Conservation (phyloP, 2,329 filamentous ascomycete species). For the Mycocentrospora acerina region DNA sequence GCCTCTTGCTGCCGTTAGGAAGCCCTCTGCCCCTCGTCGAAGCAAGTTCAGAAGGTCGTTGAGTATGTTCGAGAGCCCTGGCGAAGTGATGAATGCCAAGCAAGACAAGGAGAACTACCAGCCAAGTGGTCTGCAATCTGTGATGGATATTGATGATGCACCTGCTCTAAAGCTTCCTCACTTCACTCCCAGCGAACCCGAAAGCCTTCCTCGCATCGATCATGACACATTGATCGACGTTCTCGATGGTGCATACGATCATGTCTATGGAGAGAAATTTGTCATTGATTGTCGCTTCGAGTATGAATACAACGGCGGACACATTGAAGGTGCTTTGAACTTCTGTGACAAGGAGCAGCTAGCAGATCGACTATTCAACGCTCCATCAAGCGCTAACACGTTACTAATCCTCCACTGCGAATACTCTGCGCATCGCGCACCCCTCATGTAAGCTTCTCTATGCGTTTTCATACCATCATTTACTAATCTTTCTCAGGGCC, state of each 20-base stretch:
- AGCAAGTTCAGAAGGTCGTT: conserved; percentile 79
- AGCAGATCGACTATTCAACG: conserved; percentile 71
- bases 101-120: conserved; percentile 66
- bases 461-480: not conserved
- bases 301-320: conserved; percentile 96
- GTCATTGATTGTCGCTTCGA: conserved; percentile 97
- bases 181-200: conserved; percentile 78
- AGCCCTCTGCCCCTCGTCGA: conserved; percentile 62
- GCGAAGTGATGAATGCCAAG: conserved; percentile 73
- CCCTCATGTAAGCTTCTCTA: conserved; percentile 67
- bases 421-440: conserved; percentile 94
- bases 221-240: conserved; percentile 81
- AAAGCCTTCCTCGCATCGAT: conserved; percentile 85
- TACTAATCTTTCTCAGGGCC: conserved; percentile 54
- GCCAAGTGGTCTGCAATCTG: conserved; percentile 65
- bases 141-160: conserved; percentile 80
- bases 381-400: conserved; percentile 66
- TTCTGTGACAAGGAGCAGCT: conserved; percentile 95
- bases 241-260: conserved; percentile 78
- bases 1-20: conserved; percentile 68
- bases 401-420: conserved; percentile 95
- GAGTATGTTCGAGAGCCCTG: conserved; percentile 96
- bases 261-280: conserved; percentile 76
- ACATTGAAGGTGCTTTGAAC: conserved; percentile 91
- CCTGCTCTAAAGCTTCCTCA: conserved; percentile 77